Evolutionary conservation across 75 land plant species (phyloP), one percentile per base, ranked within the genome.

Genomic region (Selaginella moellendorffii): DNA sequence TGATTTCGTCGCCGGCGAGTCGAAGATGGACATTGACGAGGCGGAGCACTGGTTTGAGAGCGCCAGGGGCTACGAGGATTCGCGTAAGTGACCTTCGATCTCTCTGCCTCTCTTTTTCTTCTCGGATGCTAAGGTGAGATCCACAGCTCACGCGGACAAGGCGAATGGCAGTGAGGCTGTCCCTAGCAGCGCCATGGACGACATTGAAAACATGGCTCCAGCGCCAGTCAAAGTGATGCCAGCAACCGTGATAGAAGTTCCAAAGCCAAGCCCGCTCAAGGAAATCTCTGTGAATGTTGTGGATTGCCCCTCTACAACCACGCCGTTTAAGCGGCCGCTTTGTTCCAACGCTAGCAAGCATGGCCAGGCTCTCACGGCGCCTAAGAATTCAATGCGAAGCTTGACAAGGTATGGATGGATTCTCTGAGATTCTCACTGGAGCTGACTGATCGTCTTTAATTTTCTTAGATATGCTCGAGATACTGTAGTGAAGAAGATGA

Each of bases 21-120:
- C 85, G 24, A 36, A 26, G 1, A 54, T 21, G 24, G 96, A 92
- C 65, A 72, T 75, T 0, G 31, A 75, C 1, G 72, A 63, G 42
- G 89, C 96, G 24, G 96, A 88, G 76, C 53, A 31, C 2, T 92
- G 97, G 97, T 85, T 92, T 63, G 64, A 74, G n/a, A 69, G 71
- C 5, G 80, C 90, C 9, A 24, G 24, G 17, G 68, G 71, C 31
- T 82, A 83, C 71, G 80, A 82, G 2, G 78, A 79, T 71, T 88
- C 89, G 56, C 95, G 97, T 92, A 76, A 80, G 69, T 70, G 46
- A 5, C 46, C 14, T n/a, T n/a, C n/a, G n/a, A n/a, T n/a, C n/a
- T n/a, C n/a, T n/a, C n/a, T n/a, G n/a, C n/a, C n/a, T n/a, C n/a
- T n/a, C n/a, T n/a, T n/a, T n/a, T n/a, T n/a, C n/a, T n/a, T n/a